Conservation (phyloP, 1,139 yeast species). For the Scheffersomyces lignicola region DNA sequence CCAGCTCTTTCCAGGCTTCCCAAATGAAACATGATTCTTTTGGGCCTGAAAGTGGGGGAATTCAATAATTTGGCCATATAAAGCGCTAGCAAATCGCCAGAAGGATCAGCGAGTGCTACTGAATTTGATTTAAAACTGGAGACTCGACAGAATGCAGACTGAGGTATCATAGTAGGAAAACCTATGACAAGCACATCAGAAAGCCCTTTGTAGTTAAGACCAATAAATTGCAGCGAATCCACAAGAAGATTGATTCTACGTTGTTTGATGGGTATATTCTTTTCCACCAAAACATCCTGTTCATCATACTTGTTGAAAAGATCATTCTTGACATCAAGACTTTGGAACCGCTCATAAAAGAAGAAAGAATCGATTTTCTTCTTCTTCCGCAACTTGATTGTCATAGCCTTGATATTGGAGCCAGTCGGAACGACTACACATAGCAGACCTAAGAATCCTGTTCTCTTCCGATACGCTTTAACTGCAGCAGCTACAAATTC, state of each 20-base stretch:
- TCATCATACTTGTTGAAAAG: constrained; percentile 4
- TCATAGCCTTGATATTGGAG: constrained; percentile 2
- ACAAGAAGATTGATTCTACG: constrained; percentile 8
- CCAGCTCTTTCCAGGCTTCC: too few relatives aligned
- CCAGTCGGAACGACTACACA: constrained; percentile 13
- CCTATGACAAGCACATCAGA: constrained; percentile 23
- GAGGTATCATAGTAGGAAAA: constrained; percentile 24
- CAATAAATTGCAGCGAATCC: constrained; percentile 19
- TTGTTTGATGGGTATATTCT: not conserved
- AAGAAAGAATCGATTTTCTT: not conserved
- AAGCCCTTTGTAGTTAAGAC: constrained; percentile 13
- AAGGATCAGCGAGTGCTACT: constrained; percentile 26
- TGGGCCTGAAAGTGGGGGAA: constrained; percentile 8
- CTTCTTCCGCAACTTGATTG: constrained; percentile 1
- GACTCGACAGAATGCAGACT: constrained; percentile 18
- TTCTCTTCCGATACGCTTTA: constrained; percentile 14
- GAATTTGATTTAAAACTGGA: not conserved
- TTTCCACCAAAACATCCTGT: constrained; percentile 5
- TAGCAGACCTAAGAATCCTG: constrained; percentile 12
- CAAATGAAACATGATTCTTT: constrained; percentile 4
- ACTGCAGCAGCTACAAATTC: constrained; percentile 10
- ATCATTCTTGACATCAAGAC: constrained; percentile 3
- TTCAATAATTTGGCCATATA: constrained; percentile 18
- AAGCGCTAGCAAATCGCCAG: constrained; percentile 21
- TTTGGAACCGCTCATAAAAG: not conserved